Conservation (phyloP, 805 yeast species). For the Yueomyces sp. region DNA sequence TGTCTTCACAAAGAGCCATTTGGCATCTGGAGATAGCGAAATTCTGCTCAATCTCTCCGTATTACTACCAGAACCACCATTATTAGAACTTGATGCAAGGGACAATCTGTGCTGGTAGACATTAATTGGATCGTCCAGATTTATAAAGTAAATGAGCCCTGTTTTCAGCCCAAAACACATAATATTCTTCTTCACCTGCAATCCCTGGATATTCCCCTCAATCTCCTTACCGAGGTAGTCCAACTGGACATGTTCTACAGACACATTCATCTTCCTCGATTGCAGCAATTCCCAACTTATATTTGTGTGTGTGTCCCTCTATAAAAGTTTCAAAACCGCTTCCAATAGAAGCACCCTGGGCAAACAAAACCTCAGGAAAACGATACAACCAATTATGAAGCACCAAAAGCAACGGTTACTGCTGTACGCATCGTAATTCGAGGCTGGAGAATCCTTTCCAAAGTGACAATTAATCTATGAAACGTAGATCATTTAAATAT, state of each 20-base stretch:
- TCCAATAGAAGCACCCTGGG: no score
- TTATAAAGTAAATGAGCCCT: constrained; percentile 49
- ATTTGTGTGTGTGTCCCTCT: neutral
- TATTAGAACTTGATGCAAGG: constrained; percentile 2
- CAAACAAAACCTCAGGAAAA: no score
- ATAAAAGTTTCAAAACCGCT: no score
- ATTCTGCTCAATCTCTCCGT: constrained; percentile 12
- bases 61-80: constrained; percentile 1
- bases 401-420: no score
- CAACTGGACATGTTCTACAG: constrained; percentile 29
- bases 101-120: constrained; percentile 33
- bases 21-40: constrained; percentile 16
- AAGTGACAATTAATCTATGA: no score
- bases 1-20: constrained; percentile 15
- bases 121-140: constrained; percentile 49
- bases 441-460: no score
- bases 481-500: no score
- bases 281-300: neutral
- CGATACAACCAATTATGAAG: no score
- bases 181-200: constrained; percentile 42
- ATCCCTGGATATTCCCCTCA: constrained; percentile 29
- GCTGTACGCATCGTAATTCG: no score
- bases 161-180: constrained; percentile 40
- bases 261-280: constrained; percentile 9
- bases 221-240: constrained; percentile 37